phyloP scores from a whole-genome alignment of 2,329 filamentous ascomycete species.

The Cladosporium cucumerinum region DNA sequence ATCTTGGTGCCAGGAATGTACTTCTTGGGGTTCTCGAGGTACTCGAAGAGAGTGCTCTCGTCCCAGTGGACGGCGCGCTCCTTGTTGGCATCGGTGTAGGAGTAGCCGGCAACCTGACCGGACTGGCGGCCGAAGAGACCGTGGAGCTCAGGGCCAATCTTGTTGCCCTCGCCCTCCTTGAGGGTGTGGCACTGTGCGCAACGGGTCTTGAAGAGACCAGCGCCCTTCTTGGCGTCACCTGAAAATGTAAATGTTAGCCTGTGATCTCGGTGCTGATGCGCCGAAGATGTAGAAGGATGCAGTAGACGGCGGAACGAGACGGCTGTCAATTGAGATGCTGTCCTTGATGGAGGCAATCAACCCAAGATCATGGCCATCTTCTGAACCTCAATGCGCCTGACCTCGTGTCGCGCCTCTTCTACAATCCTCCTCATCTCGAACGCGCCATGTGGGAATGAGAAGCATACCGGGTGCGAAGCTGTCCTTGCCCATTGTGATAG shows the following conservation, averaged over 20 bases:
- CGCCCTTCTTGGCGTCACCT: conserved; percentile 96
- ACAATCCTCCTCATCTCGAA: neutral
- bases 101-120: conserved; percentile 84
- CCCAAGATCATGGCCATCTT: neutral
- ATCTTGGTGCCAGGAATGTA: conserved; percentile 99
- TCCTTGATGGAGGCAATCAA: neutral
- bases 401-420: neutral
- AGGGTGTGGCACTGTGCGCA: conserved; percentile 99
- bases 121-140: conserved; percentile 97
- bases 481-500: conserved; percentile 38
- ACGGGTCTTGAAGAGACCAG: conserved; percentile 97
- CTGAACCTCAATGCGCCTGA: neutral
- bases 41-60: conserved; percentile 83
- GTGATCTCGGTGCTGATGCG: neutral
- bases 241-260: neutral
- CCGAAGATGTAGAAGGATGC: neutral
- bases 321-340: neutral
- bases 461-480: conserved; percentile 36
- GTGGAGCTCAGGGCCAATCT: conserved; percentile 95
- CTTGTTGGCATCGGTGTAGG: conserved; percentile 99
- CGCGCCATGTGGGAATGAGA: neutral
- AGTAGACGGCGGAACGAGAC: neutral
- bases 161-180: conserved; percentile 87
- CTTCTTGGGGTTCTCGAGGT: conserved; percentile 99
- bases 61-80: conserved; percentile 87